These are phyloP conservation scores for Cladosporium cucumerinum DNA, from an alignment of 2,329 filamentous ascomycete genomes.

Conservation along the genomic window DNA sequence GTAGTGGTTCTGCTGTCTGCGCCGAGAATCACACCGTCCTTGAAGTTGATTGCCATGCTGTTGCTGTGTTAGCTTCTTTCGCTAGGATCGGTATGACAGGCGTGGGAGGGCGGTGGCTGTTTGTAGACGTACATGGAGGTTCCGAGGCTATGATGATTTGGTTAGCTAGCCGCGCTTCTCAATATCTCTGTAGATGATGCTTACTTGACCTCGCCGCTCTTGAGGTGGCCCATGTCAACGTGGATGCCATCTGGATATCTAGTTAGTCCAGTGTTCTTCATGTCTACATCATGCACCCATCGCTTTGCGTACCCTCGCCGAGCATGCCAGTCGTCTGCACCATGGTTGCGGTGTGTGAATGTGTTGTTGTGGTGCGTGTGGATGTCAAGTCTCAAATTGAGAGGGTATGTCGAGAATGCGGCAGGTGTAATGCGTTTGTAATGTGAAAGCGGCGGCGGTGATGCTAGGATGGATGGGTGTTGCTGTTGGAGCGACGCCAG, in stretches of 20 bases:
- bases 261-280: background rate
- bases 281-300: slow-evolving; percentile 21
- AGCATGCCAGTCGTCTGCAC: slow-evolving; percentile 40
- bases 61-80: slow-evolving; percentile 3
- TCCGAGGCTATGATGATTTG: slow-evolving; percentile 64
- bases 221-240: slow-evolving; percentile 96
- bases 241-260: slow-evolving; percentile 83
- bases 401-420: background rate
- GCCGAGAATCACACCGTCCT: slow-evolving; percentile 95
- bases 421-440: background rate
- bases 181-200: slow-evolving; percentile 37
- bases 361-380: background rate
- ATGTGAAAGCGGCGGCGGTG: background rate
- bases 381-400: background rate
- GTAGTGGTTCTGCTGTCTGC: slow-evolving; percentile 97
- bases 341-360: slow-evolving; percentile 26
- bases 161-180: slow-evolving; percentile 25
- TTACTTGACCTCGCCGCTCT: slow-evolving; percentile 98
- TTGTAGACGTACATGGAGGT: slow-evolving; percentile 67
- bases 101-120: slow-evolving; percentile 19
- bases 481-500: background rate
- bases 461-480: slow-evolving; percentile 13
- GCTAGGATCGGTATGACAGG: background rate
- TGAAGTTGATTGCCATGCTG: slow-evolving; percentile 99
- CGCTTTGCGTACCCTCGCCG: slow-evolving; percentile 35